These are phyloP conservation scores for Carpinus fangiana DNA, from an alignment of 306 rosid species.

Conservation along the genomic window DNA sequence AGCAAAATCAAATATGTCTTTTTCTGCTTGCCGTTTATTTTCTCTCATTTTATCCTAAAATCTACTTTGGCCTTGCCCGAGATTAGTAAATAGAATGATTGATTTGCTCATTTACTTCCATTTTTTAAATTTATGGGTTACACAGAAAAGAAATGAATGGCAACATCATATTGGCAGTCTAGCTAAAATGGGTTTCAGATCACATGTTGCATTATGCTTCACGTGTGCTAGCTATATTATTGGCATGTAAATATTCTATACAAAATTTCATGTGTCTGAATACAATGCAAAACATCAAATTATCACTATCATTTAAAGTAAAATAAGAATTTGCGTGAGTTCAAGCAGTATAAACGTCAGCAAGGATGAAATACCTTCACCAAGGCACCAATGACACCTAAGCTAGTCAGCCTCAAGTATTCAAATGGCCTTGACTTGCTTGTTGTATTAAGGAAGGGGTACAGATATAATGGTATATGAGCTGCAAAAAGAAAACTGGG, in stretches of 20 bases:
- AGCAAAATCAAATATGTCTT: background rate
- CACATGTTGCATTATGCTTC: background rate
- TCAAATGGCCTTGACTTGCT: conserved; percentile 77
- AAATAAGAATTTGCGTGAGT: background rate
- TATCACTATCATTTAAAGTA: background rate
- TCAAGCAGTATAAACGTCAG: conserved; percentile 17
- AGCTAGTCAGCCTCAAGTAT: conserved; percentile 79
- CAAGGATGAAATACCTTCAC: conserved; percentile 64
- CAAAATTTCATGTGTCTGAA: background rate
- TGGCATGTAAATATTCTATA: background rate
- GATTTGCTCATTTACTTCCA: background rate
- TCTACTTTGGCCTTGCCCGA: background rate
- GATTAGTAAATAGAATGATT: background rate
- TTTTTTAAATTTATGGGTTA: background rate
- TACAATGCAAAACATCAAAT: background rate
- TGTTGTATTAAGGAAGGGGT: conserved; percentile 83
- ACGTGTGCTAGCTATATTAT: background rate
- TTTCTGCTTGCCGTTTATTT: background rate
- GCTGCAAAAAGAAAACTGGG: conserved; percentile 53
- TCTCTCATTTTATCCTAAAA: background rate
- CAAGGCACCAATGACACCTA: conserved; percentile 88
- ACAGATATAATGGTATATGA: conserved; percentile 71
- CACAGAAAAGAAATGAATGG: background rate
- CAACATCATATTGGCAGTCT: background rate
- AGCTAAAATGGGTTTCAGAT: background rate